phyloP scores from a whole-genome alignment of 1,284 basidiomycete genomes.

The Butyriboletus pseudospeciosus region DNA sequence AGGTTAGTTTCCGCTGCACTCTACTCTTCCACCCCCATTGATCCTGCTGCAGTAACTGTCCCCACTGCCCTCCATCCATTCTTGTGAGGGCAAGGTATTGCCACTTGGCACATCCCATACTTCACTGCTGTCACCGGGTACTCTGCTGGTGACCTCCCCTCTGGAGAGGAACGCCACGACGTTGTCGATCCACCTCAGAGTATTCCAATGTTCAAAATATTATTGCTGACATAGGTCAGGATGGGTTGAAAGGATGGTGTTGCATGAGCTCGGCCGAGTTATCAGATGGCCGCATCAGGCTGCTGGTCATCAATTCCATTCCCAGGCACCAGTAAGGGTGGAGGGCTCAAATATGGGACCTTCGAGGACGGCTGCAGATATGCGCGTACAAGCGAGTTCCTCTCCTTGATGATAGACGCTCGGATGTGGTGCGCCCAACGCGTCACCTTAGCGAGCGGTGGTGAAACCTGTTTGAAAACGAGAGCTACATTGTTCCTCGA shows the following conservation, averaged over 20 bases:
- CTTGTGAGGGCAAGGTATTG: too few relatives aligned
- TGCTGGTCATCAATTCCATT: neutral
- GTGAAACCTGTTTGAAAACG: neutral
- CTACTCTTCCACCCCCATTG: neutral
- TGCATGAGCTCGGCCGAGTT: too few relatives aligned
- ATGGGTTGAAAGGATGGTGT: too few relatives aligned
- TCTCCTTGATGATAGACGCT: neutral
- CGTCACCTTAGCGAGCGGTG: neutral
- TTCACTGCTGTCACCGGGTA: neutral
- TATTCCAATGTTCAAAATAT: neutral
- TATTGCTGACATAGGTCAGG: neutral
- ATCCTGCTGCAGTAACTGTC: neutral
- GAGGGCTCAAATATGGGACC: too few relatives aligned
- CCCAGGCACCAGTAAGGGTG: neutral
- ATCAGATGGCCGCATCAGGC: neutral
- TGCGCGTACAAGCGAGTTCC: neutral
- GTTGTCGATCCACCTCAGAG: neutral
- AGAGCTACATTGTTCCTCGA: neutral
- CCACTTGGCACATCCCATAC: neutral
- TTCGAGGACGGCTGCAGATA: neutral
- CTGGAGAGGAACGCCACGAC: neutral
- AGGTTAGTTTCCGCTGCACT: neutral
- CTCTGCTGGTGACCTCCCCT: too few relatives aligned
- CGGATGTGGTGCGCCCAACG: neutral
- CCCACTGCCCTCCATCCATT: neutral